These are phyloP conservation scores for Candida dajiaensis DNA, from an alignment of 805 yeast species.

Conservation along the genomic window DNA sequence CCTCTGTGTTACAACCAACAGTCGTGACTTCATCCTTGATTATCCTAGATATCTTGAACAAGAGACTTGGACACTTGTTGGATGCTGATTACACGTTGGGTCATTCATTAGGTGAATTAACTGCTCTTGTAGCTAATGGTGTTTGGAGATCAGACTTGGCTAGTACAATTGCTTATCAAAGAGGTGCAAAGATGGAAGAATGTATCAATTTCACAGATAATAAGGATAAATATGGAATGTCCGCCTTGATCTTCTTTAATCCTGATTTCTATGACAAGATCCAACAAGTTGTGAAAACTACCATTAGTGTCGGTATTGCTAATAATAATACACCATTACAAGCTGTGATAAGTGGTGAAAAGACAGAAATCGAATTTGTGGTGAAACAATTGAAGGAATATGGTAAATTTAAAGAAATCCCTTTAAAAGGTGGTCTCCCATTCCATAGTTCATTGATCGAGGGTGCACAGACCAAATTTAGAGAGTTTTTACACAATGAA, in stretches of 20 bases:
- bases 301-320: slow-evolving; percentile 29
- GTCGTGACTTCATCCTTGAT: slow-evolving; percentile 20
- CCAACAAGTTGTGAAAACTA: not conserved
- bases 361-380: slow-evolving; percentile 9
- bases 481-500: slow-evolving; percentile 8
- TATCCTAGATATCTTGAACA: slow-evolving; percentile 20
- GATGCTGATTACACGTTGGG: slow-evolving; percentile 28
- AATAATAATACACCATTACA: slow-evolving; percentile 36
- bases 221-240: slow-evolving; percentile 29
- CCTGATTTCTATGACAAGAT: slow-evolving; percentile 16
- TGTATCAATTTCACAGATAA: slow-evolving; percentile 14
- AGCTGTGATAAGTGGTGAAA: slow-evolving; percentile 36
- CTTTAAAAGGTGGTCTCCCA: slow-evolving; percentile 36
- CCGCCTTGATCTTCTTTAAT: slow-evolving; percentile 29
- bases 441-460: slow-evolving; percentile 37
- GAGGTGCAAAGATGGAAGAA: slow-evolving; percentile 37
- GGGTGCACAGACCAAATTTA: slow-evolving; percentile 26
- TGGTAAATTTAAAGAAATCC: slow-evolving; percentile 23
- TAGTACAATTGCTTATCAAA: slow-evolving; percentile 23
- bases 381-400: slow-evolving; percentile 14
- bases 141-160: slow-evolving; percentile 19
- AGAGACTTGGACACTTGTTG: slow-evolving; percentile 15
- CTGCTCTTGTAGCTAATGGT: slow-evolving; percentile 30
- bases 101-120: slow-evolving; percentile 40
- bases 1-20: slow-evolving; percentile 28